Evolutionary conservation across 192 early-diverging fungal species (phyloP), one percentile per base, ranked within the genome.

Genomic region (Endogone sp.): DNA sequence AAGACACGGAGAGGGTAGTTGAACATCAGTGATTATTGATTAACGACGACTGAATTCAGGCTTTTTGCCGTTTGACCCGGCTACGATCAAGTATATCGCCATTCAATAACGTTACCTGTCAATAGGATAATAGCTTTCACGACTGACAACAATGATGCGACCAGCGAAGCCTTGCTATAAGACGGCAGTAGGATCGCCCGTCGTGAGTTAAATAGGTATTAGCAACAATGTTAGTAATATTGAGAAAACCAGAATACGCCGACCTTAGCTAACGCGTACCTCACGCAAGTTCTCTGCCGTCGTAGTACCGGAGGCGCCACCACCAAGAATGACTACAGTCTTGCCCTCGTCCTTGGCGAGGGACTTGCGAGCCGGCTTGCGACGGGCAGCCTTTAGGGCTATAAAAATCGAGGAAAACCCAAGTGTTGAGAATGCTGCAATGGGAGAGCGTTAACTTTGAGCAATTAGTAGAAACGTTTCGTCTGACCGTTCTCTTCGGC

Each of bases 71-170:
- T 49, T 49, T 67, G 11, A 16, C 27, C 28, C 9, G 56, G 3
- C 13, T 10, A 13, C 26, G 25, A 20, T 21, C 10, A 28, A 9
- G 6, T 44, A 23, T 32, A 65, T 3, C n/a, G 23, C 8, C 28
- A 37, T 65, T 29, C 6, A 0, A 16, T 60, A 4, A 57, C 58
- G 55, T 61, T n/a, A 81, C 63, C 85, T 70, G 67, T 86, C 84
- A 64, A 88, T 78, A 37, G 87, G 85, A 3, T 83, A 68, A 66
- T 86, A 84, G 27, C 65, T 29, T 71, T 89, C 87, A 29, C 77
- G 67, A 31, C 71, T 72, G 27, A 84, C 62, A 6, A 89, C 56
- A 27, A 73, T 57, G 58, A 89, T 77, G 2, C 59, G 26, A 13
- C 87, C 87, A 3, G 4, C 56, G 68, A 75, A 89, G 13, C 81